Evolutionary conservation across 768 basidiomycete species (phyloP).

Genomic region (Megacollybia marginata): DNA sequence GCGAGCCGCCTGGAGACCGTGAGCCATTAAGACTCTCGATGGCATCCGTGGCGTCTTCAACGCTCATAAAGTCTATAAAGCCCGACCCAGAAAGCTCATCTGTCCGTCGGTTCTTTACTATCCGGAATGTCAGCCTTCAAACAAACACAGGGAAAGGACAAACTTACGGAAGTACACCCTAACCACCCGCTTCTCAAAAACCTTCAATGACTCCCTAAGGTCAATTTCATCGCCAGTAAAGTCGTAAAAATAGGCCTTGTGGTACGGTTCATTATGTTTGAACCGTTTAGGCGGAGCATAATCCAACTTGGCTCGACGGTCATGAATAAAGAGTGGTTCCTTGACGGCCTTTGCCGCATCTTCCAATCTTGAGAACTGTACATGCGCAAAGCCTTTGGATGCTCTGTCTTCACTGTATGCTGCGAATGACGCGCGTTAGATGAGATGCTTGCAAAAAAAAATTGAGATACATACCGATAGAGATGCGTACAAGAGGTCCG

Average conservation of each 20-base stretch:
- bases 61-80: constrained; percentile 46
- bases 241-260: constrained; percentile 22
- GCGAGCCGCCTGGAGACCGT: constrained; percentile 25
- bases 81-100: constrained; percentile 26
- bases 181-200: constrained; percentile 10
- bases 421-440: not conserved
- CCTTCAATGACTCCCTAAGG: constrained; percentile 18
- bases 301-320: constrained; percentile 36
- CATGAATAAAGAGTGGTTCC: constrained; percentile 43
- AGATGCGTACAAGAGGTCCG: constrained; percentile 30
- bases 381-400: constrained; percentile 36
- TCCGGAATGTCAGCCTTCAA: constrained; percentile 16
- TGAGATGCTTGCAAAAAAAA: no score
- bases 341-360: constrained; percentile 6
- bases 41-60: constrained; percentile 41
- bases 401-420: constrained; percentile 20
- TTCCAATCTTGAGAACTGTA: constrained; percentile 25
- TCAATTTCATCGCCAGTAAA: constrained; percentile 18
- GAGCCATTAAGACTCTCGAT: constrained; percentile 33
- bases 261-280: constrained; percentile 11
- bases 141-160: constrained; percentile 1
- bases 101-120: constrained; percentile 26
- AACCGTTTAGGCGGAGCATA: constrained; percentile 20
- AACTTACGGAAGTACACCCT: constrained; percentile 8
- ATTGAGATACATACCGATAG: constrained; percentile 29